Conservation (phyloP, 2,329 filamentous ascomycete species). For the Epichloe sibirici region DNA sequence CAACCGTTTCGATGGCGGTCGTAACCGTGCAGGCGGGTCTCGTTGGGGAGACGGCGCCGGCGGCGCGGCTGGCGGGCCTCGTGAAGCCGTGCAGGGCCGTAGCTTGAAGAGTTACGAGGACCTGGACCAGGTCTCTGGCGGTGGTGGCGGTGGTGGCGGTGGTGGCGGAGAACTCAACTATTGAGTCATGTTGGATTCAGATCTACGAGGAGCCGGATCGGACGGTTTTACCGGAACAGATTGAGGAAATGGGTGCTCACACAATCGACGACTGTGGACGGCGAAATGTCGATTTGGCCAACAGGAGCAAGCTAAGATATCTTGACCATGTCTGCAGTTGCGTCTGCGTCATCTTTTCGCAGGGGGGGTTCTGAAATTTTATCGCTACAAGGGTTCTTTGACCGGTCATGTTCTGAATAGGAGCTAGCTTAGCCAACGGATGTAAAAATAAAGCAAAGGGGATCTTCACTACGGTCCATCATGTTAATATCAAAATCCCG, state of each 20-base stretch:
- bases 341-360: neutral
- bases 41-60: slow-evolving; percentile 67
- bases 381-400: neutral
- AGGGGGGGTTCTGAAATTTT: neutral
- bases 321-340: neutral
- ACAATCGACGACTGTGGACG: neutral
- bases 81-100: slow-evolving; percentile 83
- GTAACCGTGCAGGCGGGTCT: slow-evolving; percentile 38
- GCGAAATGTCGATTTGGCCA: neutral
- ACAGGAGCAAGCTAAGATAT: neutral
- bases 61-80: slow-evolving; percentile 66
- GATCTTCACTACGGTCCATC: neutral
- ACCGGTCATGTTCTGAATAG: neutral
- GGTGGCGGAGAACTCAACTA: slow-evolving; percentile 85
- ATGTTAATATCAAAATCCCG: too few relatives aligned
- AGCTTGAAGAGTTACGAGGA: slow-evolving; percentile 97
- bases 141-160: slow-evolving; percentile 55
- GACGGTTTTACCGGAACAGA: neutral
- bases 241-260: neutral
- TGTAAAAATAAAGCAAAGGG: slow-evolving; percentile 1
- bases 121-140: slow-evolving; percentile 69
- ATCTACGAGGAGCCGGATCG: neutral
- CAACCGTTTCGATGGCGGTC: slow-evolving; percentile 40
- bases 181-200: slow-evolving; percentile 23
- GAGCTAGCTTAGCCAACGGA: neutral